phyloP scores from a whole-genome alignment of 345 rosid genomes.

The Alliaria petiolata region DNA sequence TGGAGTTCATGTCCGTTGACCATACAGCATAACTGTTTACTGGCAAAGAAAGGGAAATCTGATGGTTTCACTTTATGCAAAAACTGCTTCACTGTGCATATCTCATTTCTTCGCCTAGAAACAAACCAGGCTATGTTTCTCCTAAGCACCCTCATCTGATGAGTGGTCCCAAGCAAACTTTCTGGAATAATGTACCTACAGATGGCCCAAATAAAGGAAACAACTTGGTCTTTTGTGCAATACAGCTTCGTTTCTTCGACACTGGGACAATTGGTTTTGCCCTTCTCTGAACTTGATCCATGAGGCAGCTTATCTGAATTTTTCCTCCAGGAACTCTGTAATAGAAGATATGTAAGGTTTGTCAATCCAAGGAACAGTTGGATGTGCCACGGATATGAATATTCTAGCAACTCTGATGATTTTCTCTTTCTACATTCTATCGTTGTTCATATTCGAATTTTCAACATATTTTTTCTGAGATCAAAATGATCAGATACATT shows the following conservation, averaged over 20 bases:
- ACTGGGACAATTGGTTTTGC: constrained; percentile 18
- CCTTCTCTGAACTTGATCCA: constrained; percentile 8
- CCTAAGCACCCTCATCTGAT: constrained; percentile 60
- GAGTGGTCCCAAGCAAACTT: constrained; percentile 62
- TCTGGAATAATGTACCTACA: constrained; percentile 67
- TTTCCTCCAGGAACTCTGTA: constrained; percentile 34
- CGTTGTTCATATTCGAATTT: neutral
- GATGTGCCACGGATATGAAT: constrained; percentile 1
- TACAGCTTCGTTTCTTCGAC: constrained; percentile 35
- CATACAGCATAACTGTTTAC: constrained; percentile 34
- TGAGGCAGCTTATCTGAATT: constrained; percentile 9
- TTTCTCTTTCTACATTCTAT: neutral
- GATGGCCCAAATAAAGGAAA: constrained; percentile 79
- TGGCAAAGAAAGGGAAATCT: constrained; percentile 46
- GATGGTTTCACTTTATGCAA: constrained; percentile 54
- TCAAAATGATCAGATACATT: neutral
- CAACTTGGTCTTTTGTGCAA: constrained; percentile 64
- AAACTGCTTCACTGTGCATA: constrained; percentile 57
- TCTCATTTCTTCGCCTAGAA: constrained; percentile 62
- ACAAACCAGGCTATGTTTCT: constrained; percentile 66
- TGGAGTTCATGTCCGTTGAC: constrained; percentile 22
- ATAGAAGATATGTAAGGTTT: constrained; percentile 11
- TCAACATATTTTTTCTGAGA: neutral
- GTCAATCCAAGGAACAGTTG: neutral
- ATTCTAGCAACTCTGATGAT: neutral